Evolutionary conservation across 2,329 filamentous ascomycete species (phyloP), one percentile per base, ranked within the genome.

Genomic region (Penicillium sp.): DNA sequence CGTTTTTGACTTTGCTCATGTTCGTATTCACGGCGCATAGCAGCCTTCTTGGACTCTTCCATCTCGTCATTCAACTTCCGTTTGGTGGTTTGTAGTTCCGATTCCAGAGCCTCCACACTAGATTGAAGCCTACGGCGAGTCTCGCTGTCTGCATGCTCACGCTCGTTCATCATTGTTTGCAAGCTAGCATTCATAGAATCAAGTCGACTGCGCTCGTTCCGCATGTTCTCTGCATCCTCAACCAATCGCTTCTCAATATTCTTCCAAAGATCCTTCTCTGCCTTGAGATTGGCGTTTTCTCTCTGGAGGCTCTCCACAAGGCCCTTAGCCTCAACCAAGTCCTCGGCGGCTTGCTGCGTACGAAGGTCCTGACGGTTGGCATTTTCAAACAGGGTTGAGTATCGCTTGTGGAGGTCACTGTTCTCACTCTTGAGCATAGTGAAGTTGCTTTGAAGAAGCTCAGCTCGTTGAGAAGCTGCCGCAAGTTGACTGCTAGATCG

Each of bases 211-310:
- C 92, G 90, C 72, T 99, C 95, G 59, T 96, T 91, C 43, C 90
- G 83, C 13, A 98, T 80, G 21, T 80, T 86, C 69, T 96, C 92
- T 62, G 95, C 96, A 69, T 98, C 93, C 67, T 95, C 91, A 61
- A 86, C 89, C 44, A 98, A 81, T 52, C 96, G 88, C 62, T 90
- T 88, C 72, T 98, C 93, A 33, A 97, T 96, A 55, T 89, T 91
- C 78, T 95, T 96, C 90, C 91, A 96, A 10, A 99, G 82, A 37
- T 92, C 90, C 77, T 96, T 96, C 75, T 98, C 93, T 0, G 93
- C 93, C 74, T 96, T 96, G 33, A 97, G 84, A 69, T 98, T 97
- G 16, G 92, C 88, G 53, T 88, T 92, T 72, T 99, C 95, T 63
- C 92, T 92, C 52, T 92, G 89, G 75, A 97, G 85, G 69, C 92